Evolutionary conservation across 225 moss, liverwort and hornwort genomes (phyloP), one percentile per base, ranked within the genome.

Genomic region (Marchantia polymorpha): DNA sequence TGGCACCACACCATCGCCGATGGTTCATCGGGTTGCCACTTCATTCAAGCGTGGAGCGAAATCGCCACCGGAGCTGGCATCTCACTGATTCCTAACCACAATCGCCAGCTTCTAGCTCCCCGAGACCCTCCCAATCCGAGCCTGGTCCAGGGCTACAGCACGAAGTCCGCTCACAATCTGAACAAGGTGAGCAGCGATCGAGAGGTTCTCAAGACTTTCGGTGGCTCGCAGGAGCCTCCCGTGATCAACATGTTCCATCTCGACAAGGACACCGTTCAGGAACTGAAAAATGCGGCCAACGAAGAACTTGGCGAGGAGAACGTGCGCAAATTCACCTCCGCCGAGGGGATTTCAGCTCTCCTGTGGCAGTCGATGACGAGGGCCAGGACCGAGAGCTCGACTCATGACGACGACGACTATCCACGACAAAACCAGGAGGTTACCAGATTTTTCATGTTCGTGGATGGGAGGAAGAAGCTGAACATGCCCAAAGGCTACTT

Each of bases 1-100:
- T 86, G 86, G 86, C 86, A 86, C 25, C 84, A 84, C 59, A 84
- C 81, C 0, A 82, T 85, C 0, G 85, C 82, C 16, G 85, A 85
- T 56, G 86, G 83, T 6, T 81, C 75, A 2, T 81, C 86, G 5
- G 86, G 82, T 17, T 78, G 76, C 61, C 86, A 86, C 13, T 86
- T 86, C 53, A 54, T 86, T 46, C 78, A 67, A 23, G 83, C 86
- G 22, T 86, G 86, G 86, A 56, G 76, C 12, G 83, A 86, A 73
- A 46, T 86, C 10, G 83, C 82, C 4, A 56, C 10, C 4, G 86
- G 86, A 12, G 49, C 65, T 27, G 55, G 16, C 0, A 52, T 86
- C 1, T 81, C 81, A 0, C 10, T 86, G 7, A 3, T 30, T 47
- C 86, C 86, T 17, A 63, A 81, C 12, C 86, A 86, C 64, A 47